These are phyloP conservation scores for Persicaria maculosa DNA, from an alignment of 148 eudicot species.

Conservation along the genomic window DNA sequence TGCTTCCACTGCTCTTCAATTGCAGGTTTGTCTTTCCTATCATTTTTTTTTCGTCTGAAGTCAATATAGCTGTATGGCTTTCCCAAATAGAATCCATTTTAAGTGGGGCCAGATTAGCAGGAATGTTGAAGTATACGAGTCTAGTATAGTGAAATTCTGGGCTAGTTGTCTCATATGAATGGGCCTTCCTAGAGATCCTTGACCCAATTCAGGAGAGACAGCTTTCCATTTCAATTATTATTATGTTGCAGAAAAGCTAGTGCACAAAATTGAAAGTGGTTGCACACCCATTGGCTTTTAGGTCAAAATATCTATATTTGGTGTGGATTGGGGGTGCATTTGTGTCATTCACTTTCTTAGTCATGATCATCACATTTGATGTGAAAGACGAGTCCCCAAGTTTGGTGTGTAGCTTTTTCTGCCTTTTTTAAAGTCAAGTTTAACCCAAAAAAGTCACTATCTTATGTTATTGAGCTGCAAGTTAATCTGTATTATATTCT, in stretches of 20 bases:
- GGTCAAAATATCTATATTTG: background rate
- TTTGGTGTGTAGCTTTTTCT: slow-evolving; percentile 18
- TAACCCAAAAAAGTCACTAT: background rate
- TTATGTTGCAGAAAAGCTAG: background rate
- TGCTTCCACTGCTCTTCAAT: slow-evolving; percentile 18
- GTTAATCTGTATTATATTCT: background rate
- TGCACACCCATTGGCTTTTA: background rate
- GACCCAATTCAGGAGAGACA: background rate
- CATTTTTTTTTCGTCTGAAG: slow-evolving; percentile 18
- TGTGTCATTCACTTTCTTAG: background rate
- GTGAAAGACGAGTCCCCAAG: slow-evolving; percentile 17
- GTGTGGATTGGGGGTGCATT: background rate
- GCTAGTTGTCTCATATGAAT: slow-evolving; percentile 10
- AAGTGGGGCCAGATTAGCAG: slow-evolving; percentile 19
- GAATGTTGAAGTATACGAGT: background rate
- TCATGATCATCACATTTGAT: background rate
- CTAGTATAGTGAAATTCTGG: background rate
- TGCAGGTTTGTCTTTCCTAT: slow-evolving; percentile 16
- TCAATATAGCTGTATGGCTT: slow-evolving; percentile 11
- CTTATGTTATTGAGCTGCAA: background rate
- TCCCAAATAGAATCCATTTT: slow-evolving; percentile 13
- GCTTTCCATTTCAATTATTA: background rate
- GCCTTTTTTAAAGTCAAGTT: background rate
- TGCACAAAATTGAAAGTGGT: background rate
- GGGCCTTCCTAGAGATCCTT: background rate